A percentile compares a stretch with the other conserved stretches of the same genome.
Conservation (phyloP, 73 alveolate species). For the Paramecium bursaria region DNA sequence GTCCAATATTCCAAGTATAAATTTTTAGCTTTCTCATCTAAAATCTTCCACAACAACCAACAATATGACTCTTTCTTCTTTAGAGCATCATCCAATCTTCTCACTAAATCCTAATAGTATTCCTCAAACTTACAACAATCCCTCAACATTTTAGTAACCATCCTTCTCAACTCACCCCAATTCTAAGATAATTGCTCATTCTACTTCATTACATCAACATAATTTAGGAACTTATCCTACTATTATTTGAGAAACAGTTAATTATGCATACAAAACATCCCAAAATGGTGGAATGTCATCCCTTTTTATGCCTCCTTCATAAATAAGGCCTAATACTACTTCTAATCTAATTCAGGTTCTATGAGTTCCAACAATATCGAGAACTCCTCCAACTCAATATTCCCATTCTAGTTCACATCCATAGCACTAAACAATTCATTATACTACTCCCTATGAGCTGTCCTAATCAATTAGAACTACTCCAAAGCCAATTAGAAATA, state of each 20-base stretch:
- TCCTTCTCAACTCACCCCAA: slow-evolving; percentile 32
- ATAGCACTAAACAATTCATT: slow-evolving; percentile 48
- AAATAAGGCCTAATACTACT: not conserved
- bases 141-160: slow-evolving; percentile 3
- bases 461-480: slow-evolving; percentile 34
- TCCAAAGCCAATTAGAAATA: slow-evolving; percentile 19
- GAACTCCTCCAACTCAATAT: slow-evolving; percentile 16
- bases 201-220: not conserved
- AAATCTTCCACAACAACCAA: slow-evolving; percentile 52
- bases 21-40: slow-evolving; percentile 44
- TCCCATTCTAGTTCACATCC: slow-evolving; percentile 23
- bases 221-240: slow-evolving; percentile 12
- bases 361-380: not conserved
- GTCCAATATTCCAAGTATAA: no score
- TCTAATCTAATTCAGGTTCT: not conserved
- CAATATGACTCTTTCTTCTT: not conserved
- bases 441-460: slow-evolving; percentile 21
- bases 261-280: slow-evolving; percentile 38
- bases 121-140: not conserved
- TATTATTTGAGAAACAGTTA: slow-evolving; percentile 14
- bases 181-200: not conserved
- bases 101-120: slow-evolving; percentile 33
- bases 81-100: slow-evolving; percentile 19
- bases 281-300: slow-evolving; percentile 41
- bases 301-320: not conserved